Base-by-base conservation (phyloP, 768 basidiomycete species). In the Leccinum rimulosum region DNA sequence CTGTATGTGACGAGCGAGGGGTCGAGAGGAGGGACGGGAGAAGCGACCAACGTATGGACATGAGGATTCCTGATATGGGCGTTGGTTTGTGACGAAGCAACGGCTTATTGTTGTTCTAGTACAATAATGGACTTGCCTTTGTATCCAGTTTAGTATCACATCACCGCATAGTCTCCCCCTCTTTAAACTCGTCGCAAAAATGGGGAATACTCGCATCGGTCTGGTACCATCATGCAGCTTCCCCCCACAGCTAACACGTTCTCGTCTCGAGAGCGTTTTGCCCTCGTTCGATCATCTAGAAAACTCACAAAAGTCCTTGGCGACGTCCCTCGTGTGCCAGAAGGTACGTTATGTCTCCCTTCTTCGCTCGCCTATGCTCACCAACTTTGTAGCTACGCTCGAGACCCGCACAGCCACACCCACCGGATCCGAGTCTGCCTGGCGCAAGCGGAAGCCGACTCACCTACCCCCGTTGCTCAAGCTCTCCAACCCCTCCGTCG, bases 271-370 rank as follows among this genome's bases (percentile, higher is more conserved):
- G 82, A 86, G 68, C 81, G 85, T n/a, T 68, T 76, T 9, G 82
- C 82, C 55, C 78, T 88, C 25, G 65, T 84, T 31, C 82, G 84
- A 30, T 79, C 81, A 27, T 80, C 84, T 22, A 82, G 79, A 64
- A 88, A 87, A 73, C 77, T 88, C 22, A 79, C 80, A 22, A 79
- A 82, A 49, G 70, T 88, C 11, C 73, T 88, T 11, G 86, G 86
- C 12, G 74, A 78, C 19, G 81, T 84, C 15, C 86, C 86, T n/a
- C 83, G 80, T 58, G 73, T 86, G 33, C 61, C 83, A 11, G 85
- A 87, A 27, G 64, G 64, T 66, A 40, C 11, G 58, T 58, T 35
- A 11, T 1, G 25, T 25, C 0, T 38, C 11, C 0, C 6, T 4
- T 6, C 8, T 30, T 12, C 9, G 0, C 2, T 4, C 22, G 30